phyloP scores from a whole-genome alignment of 1,284 basidiomycete species.

The Caloboletus firmus region DNA sequence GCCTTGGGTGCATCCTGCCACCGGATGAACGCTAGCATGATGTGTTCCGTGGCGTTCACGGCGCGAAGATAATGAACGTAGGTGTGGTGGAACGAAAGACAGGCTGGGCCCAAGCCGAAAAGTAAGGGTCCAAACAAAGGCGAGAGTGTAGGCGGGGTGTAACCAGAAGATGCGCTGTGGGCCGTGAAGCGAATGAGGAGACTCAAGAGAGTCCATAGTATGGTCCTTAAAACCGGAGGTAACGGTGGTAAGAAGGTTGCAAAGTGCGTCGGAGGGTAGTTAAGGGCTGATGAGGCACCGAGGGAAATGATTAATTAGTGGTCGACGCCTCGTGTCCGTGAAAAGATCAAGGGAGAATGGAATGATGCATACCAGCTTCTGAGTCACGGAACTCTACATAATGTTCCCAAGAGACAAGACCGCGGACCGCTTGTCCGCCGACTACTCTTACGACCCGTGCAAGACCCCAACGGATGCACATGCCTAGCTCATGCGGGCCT shows the following conservation, averaged over 20 bases:
- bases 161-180: constrained; percentile 75
- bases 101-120: constrained; percentile 71
- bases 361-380: constrained; percentile 64
- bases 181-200: constrained; percentile 80
- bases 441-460: constrained; percentile 67
- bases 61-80: constrained; percentile 81
- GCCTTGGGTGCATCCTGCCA: constrained; percentile 62
- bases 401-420: constrained; percentile 74
- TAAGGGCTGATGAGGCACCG: constrained; percentile 41
- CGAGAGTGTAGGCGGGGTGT: constrained; percentile 81
- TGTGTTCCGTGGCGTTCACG: constrained; percentile 83
- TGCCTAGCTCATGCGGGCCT: constrained; percentile 81
- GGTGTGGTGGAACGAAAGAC: constrained; percentile 69
- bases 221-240: constrained; percentile 52
- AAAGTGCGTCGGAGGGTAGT: constrained; percentile 73
- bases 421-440: constrained; percentile 66
- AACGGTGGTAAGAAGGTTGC: constrained; percentile 56
- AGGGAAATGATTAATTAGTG: constrained; percentile 27
- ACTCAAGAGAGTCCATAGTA: constrained; percentile 68
- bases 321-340: constrained; percentile 20
- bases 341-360: constrained; percentile 22
- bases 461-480: constrained; percentile 85
- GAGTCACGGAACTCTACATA: constrained; percentile 77
- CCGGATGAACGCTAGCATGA: constrained; percentile 82
- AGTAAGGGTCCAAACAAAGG: constrained; percentile 87